Evolutionary conservation across 495 filamentous ascomycete species (phyloP).

Genomic region (Lasiosphaeriaceae sp.): DNA sequence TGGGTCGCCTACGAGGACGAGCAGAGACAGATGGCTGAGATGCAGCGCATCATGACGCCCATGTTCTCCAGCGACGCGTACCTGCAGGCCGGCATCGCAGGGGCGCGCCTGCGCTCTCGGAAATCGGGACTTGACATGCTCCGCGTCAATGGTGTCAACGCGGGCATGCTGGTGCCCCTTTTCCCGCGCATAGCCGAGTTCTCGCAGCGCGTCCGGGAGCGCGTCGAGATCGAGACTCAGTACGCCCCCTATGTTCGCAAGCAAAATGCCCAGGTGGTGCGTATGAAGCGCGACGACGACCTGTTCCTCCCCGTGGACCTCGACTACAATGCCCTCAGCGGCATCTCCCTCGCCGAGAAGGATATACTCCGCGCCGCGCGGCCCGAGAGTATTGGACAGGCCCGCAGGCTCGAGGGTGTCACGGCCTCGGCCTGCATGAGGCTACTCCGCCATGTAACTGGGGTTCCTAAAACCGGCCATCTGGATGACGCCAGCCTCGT

Average conservation of each 20-base stretch:
- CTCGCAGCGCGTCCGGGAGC: constrained; percentile 52
- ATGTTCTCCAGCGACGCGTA: constrained; percentile 59
- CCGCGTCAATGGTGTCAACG: constrained; percentile 52
- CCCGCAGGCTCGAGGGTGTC: constrained; percentile 77
- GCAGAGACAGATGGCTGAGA: constrained; percentile 57
- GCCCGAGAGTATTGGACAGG: constrained; percentile 85
- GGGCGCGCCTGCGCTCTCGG: constrained; percentile 57
- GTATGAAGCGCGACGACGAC: constrained; percentile 72
- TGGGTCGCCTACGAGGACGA: constrained; percentile 68
- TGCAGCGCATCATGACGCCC: constrained; percentile 55
- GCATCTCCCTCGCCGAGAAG: constrained; percentile 76
- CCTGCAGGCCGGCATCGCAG: constrained; percentile 64
- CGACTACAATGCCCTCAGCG: constrained; percentile 67
- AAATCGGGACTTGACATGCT: constrained; percentile 77
- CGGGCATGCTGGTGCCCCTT: constrained; percentile 48
- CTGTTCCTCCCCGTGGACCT: constrained; percentile 69
- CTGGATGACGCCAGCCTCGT: background rate
- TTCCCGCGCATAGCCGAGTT: constrained; percentile 51
- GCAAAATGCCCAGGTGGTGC: constrained; percentile 60
- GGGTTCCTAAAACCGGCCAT: background rate
- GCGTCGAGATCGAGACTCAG: constrained; percentile 72
- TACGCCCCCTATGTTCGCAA: constrained; percentile 81
- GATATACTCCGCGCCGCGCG: constrained; percentile 60
- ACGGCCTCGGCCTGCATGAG: constrained; percentile 58
- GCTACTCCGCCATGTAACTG: constrained; percentile 49